Evolutionary conservation across 2,329 filamentous ascomycete species (phyloP).

Genomic region (Colletotrichum neosansevieriae): DNA sequence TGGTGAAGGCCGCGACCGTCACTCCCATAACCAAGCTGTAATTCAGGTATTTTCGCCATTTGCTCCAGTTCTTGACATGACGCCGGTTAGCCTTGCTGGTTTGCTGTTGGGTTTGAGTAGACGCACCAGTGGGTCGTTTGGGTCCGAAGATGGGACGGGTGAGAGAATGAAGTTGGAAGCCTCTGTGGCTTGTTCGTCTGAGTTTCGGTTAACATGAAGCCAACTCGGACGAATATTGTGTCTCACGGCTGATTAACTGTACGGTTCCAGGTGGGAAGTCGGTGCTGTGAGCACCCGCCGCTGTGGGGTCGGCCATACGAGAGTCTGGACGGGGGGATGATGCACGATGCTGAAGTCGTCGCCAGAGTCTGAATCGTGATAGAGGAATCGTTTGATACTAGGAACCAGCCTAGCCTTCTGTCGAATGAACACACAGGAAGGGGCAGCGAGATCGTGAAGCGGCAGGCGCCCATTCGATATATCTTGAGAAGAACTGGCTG

Average conservation of each 20-base stretch:
- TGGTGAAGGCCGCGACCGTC: constrained; percentile 47
- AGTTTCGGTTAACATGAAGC: not conserved
- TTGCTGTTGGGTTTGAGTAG: not conserved
- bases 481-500: not conserved
- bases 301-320: not conserved
- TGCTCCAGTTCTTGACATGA: constrained; percentile 47
- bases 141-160: constrained; percentile 42
- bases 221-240: not conserved
- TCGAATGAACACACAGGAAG: not conserved
- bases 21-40: constrained; percentile 45
- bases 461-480: constrained; percentile 6
- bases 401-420: constrained; percentile 9
- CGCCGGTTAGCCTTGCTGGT: not conserved
- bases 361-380: not conserved
- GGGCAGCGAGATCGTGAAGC: not conserved
- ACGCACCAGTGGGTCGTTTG: constrained; percentile 49
- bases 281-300: not conserved
- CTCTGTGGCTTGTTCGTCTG: constrained; percentile 20
- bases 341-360: not conserved
- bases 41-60: constrained; percentile 48
- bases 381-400: not conserved
- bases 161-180: constrained; percentile 27
- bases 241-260: constrained; percentile 22
- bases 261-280: constrained; percentile 33
- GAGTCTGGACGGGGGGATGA: not conserved